These are phyloP conservation scores for Arachis stenosperma DNA, from an alignment of 306 rosid species.

Conservation along the genomic window DNA sequence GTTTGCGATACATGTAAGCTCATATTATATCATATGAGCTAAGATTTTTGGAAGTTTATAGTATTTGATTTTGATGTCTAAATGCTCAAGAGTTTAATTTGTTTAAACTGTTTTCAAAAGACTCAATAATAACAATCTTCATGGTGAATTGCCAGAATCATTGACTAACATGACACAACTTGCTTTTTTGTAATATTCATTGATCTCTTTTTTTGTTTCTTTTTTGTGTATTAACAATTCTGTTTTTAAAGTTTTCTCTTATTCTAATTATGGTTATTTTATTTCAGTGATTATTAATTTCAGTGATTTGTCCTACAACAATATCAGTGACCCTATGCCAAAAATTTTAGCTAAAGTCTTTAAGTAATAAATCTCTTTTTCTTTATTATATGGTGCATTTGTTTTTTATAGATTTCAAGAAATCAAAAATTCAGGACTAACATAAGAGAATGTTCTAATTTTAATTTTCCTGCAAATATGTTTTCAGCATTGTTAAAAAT, in stretches of 20 bases:
- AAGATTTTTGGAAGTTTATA: constrained; percentile 17
- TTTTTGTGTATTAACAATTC: too few relatives aligned
- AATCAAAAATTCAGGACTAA: constrained; percentile 22
- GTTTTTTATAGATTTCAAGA: background rate
- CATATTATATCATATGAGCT: constrained; percentile 4
- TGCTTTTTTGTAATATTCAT: too few relatives aligned
- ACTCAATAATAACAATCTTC: constrained; percentile 87
- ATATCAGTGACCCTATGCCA: background rate
- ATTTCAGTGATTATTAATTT: constrained; percentile 40
- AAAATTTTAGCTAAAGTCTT: constrained; percentile 47
- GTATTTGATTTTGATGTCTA: background rate
- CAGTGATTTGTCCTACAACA: constrained; percentile 92
- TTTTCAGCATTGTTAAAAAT: constrained; percentile 83
- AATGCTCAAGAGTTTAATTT: constrained; percentile 29
- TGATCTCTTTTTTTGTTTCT: too few relatives aligned
- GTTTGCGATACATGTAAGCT: constrained; percentile 84
- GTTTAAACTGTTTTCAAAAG: constrained; percentile 61
- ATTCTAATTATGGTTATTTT: constrained; percentile 39
- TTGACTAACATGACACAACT: constrained; percentile 81
- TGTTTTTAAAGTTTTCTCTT: constrained; percentile 8
- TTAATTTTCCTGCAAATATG: background rate
- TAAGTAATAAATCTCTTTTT: constrained; percentile 56
- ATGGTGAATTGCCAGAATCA: constrained; percentile 71
- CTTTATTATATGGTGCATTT: constrained; percentile 16
- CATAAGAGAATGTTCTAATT: background rate